A percentile compares a stretch with the other conserved stretches of the same genome.
Evolutionary conservation across 2,329 filamentous ascomycete genomes (phyloP).

Genomic region (Cordyceps farinosa): DNA sequence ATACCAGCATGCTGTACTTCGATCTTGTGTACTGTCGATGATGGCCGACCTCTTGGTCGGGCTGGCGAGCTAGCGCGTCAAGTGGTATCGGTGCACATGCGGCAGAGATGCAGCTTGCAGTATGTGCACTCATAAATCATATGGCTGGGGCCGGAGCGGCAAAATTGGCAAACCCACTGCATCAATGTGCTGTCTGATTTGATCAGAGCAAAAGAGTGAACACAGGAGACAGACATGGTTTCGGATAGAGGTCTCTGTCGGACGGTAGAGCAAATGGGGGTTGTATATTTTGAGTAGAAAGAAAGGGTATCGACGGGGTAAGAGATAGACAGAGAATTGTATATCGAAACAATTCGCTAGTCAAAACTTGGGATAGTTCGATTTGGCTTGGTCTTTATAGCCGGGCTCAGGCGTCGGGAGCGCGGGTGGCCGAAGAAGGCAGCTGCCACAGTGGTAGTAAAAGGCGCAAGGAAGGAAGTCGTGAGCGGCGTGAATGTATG

Average conservation of each 20-base stretch:
- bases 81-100: constrained; percentile 25
- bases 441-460: not conserved
- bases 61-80: not conserved
- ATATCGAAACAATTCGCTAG: not conserved
- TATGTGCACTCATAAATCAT: constrained; percentile 67
- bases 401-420: too few relatives aligned
- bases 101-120: constrained; percentile 64
- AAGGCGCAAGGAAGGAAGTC: not conserved
- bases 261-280: not conserved
- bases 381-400: constrained; percentile 7
- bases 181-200: constrained; percentile 64
- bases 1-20: not conserved
- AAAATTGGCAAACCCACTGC: constrained; percentile 63
- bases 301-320: not conserved
- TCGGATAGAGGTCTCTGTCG: not conserved
- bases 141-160: constrained; percentile 63
- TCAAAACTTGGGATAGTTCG: not conserved
- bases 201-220: constrained; percentile 61
- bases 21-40: not conserved
- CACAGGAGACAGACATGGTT: constrained; percentile 53
- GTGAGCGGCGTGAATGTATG: not conserved
- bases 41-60: not conserved
- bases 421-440: not conserved
- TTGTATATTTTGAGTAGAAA: not conserved
- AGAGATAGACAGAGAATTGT: not conserved